These are phyloP conservation scores for Apodospora peruviana DNA, from an alignment of 495 filamentous ascomycete species.

Conservation along the genomic window DNA sequence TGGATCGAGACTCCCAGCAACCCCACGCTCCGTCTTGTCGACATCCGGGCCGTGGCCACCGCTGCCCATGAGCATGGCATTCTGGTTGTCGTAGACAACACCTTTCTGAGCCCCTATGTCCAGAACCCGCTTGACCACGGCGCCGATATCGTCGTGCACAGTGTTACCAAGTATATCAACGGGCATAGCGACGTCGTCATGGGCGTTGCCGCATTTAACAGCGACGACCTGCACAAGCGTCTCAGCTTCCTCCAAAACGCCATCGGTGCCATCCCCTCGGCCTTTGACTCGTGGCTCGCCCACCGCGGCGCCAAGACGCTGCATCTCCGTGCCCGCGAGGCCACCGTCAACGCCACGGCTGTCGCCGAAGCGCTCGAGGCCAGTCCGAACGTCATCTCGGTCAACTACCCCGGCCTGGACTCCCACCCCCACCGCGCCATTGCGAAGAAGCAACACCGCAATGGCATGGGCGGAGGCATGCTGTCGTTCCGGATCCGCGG, in stretches of 20 bases:
- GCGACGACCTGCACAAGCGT: slow-evolving; percentile 64
- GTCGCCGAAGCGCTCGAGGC: slow-evolving; percentile 72
- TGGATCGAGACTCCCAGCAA: slow-evolving; percentile 98
- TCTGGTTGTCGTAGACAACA: slow-evolving; percentile 96
- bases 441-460: slow-evolving; percentile 82
- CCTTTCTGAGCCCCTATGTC: slow-evolving; percentile 91
- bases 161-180: slow-evolving; percentile 99
- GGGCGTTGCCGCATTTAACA: slow-evolving; percentile 95
- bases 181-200: slow-evolving; percentile 97
- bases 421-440: slow-evolving; percentile 83
- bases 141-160: slow-evolving; percentile 97
- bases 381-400: slow-evolving; percentile 73
- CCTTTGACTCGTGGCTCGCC: slow-evolving; percentile 99
- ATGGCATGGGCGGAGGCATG: slow-evolving; percentile 96
- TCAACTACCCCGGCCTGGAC: slow-evolving; percentile 91
- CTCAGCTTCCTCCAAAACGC: slow-evolving; percentile 94
- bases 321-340: slow-evolving; percentile 83
- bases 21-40: slow-evolving; percentile 84
- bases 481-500: slow-evolving; percentile 91
- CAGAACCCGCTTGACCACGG: slow-evolving; percentile 95
- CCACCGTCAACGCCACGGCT: slow-evolving; percentile 71
- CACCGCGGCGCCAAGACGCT: slow-evolving; percentile 96
- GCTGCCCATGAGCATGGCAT: slow-evolving; percentile 85
- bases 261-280: slow-evolving; percentile 86
- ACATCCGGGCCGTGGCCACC: slow-evolving; percentile 77